Percentiles rank a stretch among this genome's conserved stretches.
These are phyloP conservation scores for Neurospora tetraspora DNA, from an alignment of 495 filamentous ascomycete genomes.

Conservation along the genomic window DNA sequence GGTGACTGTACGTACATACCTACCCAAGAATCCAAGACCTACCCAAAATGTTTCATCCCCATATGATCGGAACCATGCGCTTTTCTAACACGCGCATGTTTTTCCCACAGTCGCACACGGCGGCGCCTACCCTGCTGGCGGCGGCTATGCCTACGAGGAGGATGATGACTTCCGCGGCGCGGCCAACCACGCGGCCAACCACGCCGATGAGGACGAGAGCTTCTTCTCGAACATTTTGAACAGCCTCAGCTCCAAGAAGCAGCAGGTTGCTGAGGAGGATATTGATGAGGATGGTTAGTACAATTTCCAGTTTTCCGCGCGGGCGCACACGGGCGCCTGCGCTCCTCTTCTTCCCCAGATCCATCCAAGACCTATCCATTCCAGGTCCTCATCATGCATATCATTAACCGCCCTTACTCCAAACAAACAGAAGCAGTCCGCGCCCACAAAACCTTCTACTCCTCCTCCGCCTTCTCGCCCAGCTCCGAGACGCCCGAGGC, in stretches of 20 bases:
- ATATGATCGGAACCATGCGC: not conserved
- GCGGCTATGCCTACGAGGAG: slow-evolving; percentile 24
- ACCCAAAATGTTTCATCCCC: not conserved
- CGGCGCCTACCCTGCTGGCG: slow-evolving; percentile 28
- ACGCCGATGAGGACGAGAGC: slow-evolving; percentile 40
- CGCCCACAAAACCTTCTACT: slow-evolving; percentile 46
- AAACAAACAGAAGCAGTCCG: slow-evolving; percentile 34
- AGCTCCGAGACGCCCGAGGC: slow-evolving; percentile 12
- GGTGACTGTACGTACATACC: slow-evolving; percentile 3
- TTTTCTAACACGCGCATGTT: not conserved
- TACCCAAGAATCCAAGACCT: not conserved
- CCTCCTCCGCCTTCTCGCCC: slow-evolving; percentile 4
- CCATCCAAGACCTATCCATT: not conserved
- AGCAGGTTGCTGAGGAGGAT: slow-evolving; percentile 38
- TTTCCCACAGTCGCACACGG: slow-evolving; percentile 24
- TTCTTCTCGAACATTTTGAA: slow-evolving; percentile 44
- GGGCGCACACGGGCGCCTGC: too few species aligned
- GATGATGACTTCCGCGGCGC: slow-evolving; percentile 42
- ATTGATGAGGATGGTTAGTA: slow-evolving; percentile 46
- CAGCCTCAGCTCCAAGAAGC: slow-evolving; percentile 39
- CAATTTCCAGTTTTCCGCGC: not conserved
- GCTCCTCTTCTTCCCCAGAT: not conserved
- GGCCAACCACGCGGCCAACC: slow-evolving; percentile 39
- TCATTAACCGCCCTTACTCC: not conserved
- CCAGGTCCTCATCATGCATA: not conserved